A percentile compares a stretch with the other conserved stretches of the same genome.
Conservation (phyloP, 2,329 filamentous ascomycete species). For the Trichoderma pleuroti region DNA sequence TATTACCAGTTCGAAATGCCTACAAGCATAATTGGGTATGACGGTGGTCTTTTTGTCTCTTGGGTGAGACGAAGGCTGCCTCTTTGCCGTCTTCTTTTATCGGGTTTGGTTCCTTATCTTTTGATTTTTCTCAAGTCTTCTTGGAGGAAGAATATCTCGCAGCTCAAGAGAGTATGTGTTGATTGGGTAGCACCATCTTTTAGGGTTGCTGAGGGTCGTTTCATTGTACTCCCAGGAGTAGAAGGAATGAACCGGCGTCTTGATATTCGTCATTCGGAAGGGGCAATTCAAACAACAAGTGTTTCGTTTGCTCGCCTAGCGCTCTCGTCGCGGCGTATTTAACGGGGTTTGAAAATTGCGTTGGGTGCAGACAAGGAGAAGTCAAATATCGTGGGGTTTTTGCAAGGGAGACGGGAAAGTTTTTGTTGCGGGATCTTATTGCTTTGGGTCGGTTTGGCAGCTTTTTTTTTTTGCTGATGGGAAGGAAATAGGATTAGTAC, state of each 20-base stretch:
- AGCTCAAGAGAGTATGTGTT: not conserved
- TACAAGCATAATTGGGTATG: not conserved
- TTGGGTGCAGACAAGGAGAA: not conserved
- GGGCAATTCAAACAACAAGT: not conserved
- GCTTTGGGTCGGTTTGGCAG: not conserved
- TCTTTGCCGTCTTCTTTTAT: not conserved
- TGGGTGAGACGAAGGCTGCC: not conserved
- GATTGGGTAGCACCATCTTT: not conserved
- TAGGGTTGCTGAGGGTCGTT: not conserved
- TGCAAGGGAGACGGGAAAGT: not conserved
- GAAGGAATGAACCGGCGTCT: not conserved
- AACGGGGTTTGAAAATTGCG: not conserved
- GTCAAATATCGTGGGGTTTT: not conserved
- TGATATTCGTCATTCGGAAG: not conserved
- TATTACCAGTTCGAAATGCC: not conserved
- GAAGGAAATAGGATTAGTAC: slow-evolving; percentile 3
- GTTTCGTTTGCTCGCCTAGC: not conserved
- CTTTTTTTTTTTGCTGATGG: slow-evolving; percentile 1
- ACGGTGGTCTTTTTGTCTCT: not conserved
- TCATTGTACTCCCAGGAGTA: not conserved
- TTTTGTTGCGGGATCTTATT: not conserved
- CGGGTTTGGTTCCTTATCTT: not conserved
- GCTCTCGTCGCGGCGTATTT: not conserved
- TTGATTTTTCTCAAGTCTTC: not conserved
- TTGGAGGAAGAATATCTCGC: not conserved